Evolutionary conservation across 768 basidiomycete species (phyloP), one percentile per base, ranked within the genome.

Genomic region (Hydnomerulius pinastri): DNA sequence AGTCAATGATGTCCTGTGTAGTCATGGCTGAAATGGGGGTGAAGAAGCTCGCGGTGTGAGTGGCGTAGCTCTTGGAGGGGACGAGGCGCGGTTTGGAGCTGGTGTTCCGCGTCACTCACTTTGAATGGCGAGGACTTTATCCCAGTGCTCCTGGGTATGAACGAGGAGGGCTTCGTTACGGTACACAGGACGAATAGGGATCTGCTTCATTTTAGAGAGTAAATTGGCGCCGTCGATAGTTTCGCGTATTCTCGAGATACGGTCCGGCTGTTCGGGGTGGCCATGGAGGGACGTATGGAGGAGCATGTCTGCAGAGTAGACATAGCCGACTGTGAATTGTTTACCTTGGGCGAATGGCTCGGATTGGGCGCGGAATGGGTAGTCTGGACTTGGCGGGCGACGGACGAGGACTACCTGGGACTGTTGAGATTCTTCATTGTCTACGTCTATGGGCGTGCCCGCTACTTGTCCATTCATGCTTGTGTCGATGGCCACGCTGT

Each of bases 121-220:
- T 70, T 86, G 85, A 21, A 94, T 85, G 20, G 82, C 85, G 50
- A 87, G 74, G 18, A 98, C 87, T 70, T 90, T 91, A 55, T 93
- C 82, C 94, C 95, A 98, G 56, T 92, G 90, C 43, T 88, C 89
- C 59, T 89, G 85, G 39, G 85, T 87, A 68, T 99, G 97, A 4
- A 98, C 93, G 20, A 98, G 82, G 49, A 92, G 69, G 11, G 85
- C 90, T 71, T 98, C 95, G 25, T 86, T 79, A 53, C 80, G 82
- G 36, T 78, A 75, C 11, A 89, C 92, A 42, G 82, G 77, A 43
- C 91, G 78, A 59, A 92, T 87, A 0, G 83, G 83, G 17, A 98
- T 71, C 59, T 78, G 79, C 61, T 85, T 82, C 91, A 96, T 96
- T 60, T 81, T 80, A 15, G 73, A 61, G 39, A 84, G 75, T 58